Evolutionary conservation across 192 early-diverging fungal species (phyloP).

Genomic region (Coemansia sp.): DNA sequence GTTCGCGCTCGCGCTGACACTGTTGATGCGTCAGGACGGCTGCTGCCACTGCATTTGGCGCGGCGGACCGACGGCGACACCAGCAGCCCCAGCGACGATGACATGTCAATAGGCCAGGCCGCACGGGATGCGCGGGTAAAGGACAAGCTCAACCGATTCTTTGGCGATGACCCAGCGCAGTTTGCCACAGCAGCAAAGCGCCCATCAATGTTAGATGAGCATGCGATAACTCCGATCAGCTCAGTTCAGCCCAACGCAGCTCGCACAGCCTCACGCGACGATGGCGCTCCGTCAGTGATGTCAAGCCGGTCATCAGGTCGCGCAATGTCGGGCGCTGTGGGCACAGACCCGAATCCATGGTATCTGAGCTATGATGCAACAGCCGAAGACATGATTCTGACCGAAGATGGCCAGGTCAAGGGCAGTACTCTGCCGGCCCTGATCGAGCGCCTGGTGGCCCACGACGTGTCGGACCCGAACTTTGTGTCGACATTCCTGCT

Average conservation of each 20-base stretch:
- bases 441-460: slow-evolving; percentile 85
- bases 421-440: slow-evolving; percentile 86
- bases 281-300: slow-evolving; percentile 31
- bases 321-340: slow-evolving; percentile 25
- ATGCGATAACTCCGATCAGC: slow-evolving; percentile 30
- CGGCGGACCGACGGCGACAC: slow-evolving; percentile 19
- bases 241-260: slow-evolving; percentile 22
- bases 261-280: slow-evolving; percentile 43
- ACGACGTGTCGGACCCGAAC: slow-evolving; percentile 78
- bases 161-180: slow-evolving; percentile 58
- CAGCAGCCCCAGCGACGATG: slow-evolving; percentile 14
- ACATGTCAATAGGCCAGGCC: slow-evolving; percentile 12
- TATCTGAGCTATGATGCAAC: slow-evolving; percentile 78
- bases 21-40: slow-evolving; percentile 30
- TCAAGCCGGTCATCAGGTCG: slow-evolving; percentile 38
- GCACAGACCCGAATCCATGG: slow-evolving; percentile 62
- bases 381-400: slow-evolving; percentile 74
- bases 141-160: slow-evolving; percentile 62
- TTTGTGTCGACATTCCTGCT: slow-evolving; percentile 88
- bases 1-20: slow-evolving; percentile 49
- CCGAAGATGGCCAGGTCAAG: slow-evolving; percentile 84
- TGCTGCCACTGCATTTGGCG: slow-evolving; percentile 39
- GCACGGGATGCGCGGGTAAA: slow-evolving; percentile 43
- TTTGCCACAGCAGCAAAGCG: slow-evolving; percentile 27
- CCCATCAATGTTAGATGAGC: slow-evolving; percentile 26